phyloP scores from a whole-genome alignment of 768 basidiomycete genomes.

The Mycena galericulata region DNA sequence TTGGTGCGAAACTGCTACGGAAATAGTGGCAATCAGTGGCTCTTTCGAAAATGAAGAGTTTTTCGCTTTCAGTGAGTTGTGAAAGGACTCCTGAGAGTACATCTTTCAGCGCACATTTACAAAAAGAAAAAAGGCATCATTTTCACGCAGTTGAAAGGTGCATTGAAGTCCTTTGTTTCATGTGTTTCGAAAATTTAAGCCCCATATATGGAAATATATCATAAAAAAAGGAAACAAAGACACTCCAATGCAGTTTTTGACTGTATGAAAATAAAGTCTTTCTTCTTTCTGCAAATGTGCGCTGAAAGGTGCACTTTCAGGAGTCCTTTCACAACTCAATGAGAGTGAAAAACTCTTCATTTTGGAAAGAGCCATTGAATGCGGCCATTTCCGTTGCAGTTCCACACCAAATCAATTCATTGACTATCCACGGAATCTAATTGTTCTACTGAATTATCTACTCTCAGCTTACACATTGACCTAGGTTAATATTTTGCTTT shows the following conservation, averaged over 20 bases:
- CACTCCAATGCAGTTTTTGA: too few relatives aligned
- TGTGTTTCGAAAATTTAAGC: too few relatives aligned
- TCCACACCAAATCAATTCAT: neutral
- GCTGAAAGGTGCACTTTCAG: neutral
- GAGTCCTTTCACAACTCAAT: neutral
- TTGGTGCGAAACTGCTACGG: neutral
- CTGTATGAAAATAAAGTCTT: too few relatives aligned
- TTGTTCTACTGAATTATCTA: neutral
- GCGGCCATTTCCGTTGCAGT: neutral
- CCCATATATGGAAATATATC: too few relatives aligned
- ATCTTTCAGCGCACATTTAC: too few relatives aligned
- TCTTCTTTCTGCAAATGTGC: too few relatives aligned
- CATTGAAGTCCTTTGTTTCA: too few relatives aligned
- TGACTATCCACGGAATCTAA: neutral
- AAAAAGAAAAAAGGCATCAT: too few relatives aligned
- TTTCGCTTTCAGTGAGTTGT: neutral
- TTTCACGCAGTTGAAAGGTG: too few relatives aligned
- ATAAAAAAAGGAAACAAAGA: too few relatives aligned
- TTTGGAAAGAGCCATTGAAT: neutral
- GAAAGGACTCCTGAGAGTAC: neutral
- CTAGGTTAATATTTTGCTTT: neutral
- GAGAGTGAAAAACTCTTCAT: neutral
- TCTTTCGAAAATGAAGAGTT: neutral
- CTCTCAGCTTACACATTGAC: neutral
- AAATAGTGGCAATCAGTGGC: neutral